These are phyloP conservation scores for Tricholoma sp. DNA, from an alignment of 768 basidiomycete species.

Conservation along the genomic window DNA sequence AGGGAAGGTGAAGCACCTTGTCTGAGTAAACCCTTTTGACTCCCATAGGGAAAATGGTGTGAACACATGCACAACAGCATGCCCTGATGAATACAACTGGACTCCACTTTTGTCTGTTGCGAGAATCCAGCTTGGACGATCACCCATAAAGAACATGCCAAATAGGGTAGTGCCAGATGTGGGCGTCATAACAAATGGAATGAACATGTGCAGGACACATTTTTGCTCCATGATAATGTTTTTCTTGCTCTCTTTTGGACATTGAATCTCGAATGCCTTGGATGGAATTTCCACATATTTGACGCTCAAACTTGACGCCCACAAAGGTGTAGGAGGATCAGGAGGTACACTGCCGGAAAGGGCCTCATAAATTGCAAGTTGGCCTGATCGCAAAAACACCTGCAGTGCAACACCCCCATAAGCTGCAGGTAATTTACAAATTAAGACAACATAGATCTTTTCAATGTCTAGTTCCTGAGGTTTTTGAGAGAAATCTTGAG, in stretches of 20 bases:
- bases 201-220: constrained; percentile 54
- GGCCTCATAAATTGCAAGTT: constrained; percentile 78
- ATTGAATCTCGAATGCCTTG: constrained; percentile 67
- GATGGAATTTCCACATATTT: constrained; percentile 61
- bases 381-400: constrained; percentile 79
- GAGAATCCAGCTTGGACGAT: constrained; percentile 86
- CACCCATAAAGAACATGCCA: constrained; percentile 88
- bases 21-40: constrained; percentile 77
- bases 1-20: constrained; percentile 50
- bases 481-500: constrained; percentile 68
- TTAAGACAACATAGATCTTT: constrained; percentile 52
- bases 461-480: constrained; percentile 76
- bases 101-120: constrained; percentile 65
- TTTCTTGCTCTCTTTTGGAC: constrained; percentile 61
- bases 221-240: constrained; percentile 66
- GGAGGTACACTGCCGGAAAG: constrained; percentile 39
- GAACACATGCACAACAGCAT: constrained; percentile 78
- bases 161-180: constrained; percentile 42
- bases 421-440: not conserved
- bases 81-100: constrained; percentile 66
- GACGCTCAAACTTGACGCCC: constrained; percentile 48
- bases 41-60: constrained; percentile 82
- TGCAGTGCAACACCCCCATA: constrained; percentile 22
- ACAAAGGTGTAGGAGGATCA: constrained; percentile 29
- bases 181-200: constrained; percentile 63